These are phyloP conservation scores for Aspergillus ochraceoroseus DNA, from an alignment of 2,329 filamentous ascomycete species.

Conservation along the genomic window DNA sequence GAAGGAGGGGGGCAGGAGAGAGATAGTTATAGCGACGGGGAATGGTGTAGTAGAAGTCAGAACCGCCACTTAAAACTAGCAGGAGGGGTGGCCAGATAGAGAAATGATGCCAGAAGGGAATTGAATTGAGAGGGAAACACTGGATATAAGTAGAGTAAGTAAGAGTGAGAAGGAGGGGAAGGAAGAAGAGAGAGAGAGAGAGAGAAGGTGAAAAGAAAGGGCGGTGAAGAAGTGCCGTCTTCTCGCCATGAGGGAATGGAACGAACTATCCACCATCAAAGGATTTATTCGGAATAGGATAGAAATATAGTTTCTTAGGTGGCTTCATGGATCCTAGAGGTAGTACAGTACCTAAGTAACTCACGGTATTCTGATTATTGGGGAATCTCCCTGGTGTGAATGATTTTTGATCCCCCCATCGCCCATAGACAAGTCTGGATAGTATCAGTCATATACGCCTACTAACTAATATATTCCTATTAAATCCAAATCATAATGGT, in stretches of 20 bases:
- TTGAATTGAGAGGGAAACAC: constrained; percentile 7
- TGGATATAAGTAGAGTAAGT: constrained; percentile 9
- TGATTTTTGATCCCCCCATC: no score
- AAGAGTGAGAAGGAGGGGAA: constrained; percentile 10
- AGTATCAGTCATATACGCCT: no score
- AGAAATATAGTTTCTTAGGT: no score
- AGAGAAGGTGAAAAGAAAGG: constrained; percentile 17
- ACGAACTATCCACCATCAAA: constrained; percentile 2
- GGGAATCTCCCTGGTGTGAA: no score
- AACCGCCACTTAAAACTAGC: not conserved
- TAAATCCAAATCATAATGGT: not conserved
- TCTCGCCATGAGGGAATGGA: no score
- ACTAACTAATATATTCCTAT: no score
- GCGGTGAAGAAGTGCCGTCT: constrained; percentile 11
- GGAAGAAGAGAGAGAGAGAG: constrained; percentile 18
- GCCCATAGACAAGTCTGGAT: no score
- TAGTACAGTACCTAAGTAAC: no score
- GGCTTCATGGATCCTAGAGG: no score
- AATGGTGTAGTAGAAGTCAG: not conserved
- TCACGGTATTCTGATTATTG: no score
- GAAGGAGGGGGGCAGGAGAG: no score
- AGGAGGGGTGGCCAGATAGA: constrained; percentile 1
- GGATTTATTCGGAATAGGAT: not conserved
- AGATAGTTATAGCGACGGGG: constrained; percentile 7
- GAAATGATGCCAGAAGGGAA: constrained; percentile 1